Percentiles rank a stretch among this genome's conserved stretches.
Conservation (phyloP, 2,329 filamentous ascomycete species). For the Sporothrix schenckii region DNA sequence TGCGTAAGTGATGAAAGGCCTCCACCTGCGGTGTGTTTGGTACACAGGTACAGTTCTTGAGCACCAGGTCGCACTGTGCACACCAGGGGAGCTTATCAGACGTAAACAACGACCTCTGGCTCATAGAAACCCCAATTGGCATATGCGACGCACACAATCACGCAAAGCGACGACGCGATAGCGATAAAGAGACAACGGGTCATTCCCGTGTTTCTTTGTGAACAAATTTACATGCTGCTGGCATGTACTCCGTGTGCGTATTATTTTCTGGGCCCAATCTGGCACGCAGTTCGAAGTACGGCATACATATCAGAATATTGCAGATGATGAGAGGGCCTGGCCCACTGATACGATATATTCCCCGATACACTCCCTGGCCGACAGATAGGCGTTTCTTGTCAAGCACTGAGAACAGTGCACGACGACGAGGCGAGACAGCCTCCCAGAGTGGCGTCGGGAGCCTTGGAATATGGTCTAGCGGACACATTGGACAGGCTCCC, state of each 20-base stretch:
- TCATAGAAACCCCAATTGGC: neutral
- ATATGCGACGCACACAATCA: neutral
- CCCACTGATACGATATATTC: neutral
- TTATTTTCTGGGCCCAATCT: neutral
- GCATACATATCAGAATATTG: neutral
- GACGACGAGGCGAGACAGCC: neutral
- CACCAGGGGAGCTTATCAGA: neutral
- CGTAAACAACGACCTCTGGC: constrained; percentile 9
- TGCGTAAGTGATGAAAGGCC: neutral
- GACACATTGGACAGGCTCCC: neutral
- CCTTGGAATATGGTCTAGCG: neutral
- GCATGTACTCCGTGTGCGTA: neutral
- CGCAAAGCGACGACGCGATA: neutral
- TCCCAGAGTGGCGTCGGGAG: neutral
- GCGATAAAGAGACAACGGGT: neutral
- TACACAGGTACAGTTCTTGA: neutral
- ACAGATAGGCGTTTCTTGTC: neutral
- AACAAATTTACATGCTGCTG: neutral
- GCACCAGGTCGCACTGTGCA: neutral
- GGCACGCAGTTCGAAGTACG: no score
- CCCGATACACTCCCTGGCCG: neutral
- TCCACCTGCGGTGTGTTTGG: neutral
- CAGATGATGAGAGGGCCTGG: neutral
- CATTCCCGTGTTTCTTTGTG: no score
- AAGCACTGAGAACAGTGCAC: neutral